Conservation (phyloP, 148 eudicot genomes). For the Rhododendron mucronatum region DNA sequence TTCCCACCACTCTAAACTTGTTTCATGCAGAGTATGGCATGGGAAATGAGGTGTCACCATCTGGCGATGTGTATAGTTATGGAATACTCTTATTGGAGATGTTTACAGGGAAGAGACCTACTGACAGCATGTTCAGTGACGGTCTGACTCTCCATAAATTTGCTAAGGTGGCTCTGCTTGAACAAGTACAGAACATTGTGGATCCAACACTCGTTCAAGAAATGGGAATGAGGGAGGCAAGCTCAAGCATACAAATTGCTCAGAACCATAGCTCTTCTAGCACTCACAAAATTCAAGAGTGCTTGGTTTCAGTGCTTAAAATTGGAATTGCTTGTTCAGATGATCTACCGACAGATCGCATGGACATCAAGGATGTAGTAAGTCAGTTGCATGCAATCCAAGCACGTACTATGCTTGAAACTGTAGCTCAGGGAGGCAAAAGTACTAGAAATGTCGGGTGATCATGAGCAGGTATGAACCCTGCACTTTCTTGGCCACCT, state of each 20-base stretch:
- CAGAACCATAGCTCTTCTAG: not conserved
- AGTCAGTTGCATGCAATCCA: not conserved
- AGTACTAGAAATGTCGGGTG: not conserved
- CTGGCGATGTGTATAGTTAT: not conserved
- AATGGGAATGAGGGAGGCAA: not conserved
- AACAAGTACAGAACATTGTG: not conserved
- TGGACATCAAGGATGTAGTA: not conserved
- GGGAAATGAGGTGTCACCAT: not conserved
- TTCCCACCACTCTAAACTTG: no score
- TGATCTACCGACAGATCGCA: not conserved
- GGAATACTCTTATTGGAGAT: not conserved
- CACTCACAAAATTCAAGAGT: not conserved
- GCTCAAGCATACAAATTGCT: not conserved
- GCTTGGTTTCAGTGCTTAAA: not conserved
- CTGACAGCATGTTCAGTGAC: not conserved
- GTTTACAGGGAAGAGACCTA: not conserved
- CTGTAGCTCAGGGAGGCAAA: not conserved
- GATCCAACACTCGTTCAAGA: not conserved
- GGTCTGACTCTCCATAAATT: not conserved
- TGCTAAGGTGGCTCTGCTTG: not conserved
- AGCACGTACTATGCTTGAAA: not conserved
- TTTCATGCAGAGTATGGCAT: not conserved
- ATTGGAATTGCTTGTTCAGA: not conserved
- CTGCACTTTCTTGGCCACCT: not conserved
- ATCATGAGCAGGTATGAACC: not conserved